Evolutionary conservation across 176 grass and related monocot genomes (phyloP).

Genomic region (Bolboschoenus planiculmis): DNA sequence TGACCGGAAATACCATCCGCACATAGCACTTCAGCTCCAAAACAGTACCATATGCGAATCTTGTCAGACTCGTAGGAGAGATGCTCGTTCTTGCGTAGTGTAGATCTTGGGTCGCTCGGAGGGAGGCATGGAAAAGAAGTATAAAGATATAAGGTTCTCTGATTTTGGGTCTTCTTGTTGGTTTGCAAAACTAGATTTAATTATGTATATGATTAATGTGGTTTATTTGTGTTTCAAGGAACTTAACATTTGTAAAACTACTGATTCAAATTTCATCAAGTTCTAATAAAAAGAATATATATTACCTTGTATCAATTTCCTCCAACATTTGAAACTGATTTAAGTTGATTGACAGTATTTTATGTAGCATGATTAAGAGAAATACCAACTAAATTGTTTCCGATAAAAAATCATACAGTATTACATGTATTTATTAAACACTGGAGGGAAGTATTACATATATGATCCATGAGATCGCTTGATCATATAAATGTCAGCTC

Average conservation of each 20-base stretch:
- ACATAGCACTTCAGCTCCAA: too few relatives aligned
- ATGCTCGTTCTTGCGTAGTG: too few relatives aligned
- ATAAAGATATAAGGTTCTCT: background rate
- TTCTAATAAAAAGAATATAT: background rate
- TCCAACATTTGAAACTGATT: background rate
- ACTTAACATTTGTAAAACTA: background rate
- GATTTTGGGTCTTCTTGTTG: background rate
- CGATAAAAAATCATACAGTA: background rate
- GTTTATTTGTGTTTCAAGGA: background rate
- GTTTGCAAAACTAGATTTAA: background rate
- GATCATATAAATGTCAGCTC: too few relatives aligned
- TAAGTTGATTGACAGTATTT: background rate
- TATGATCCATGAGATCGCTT: too few relatives aligned
- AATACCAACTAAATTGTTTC: background rate
- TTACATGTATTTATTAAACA: too few relatives aligned
- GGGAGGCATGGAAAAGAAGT: too few relatives aligned
- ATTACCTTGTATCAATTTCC: background rate
- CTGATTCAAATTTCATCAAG: background rate
- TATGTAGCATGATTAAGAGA: background rate
- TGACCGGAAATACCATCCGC: too few relatives aligned
- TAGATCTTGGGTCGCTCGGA: too few relatives aligned
- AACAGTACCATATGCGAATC: too few relatives aligned
- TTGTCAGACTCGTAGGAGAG: too few relatives aligned
- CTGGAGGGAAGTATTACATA: too few relatives aligned
- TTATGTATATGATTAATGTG: background rate